Evolutionary conservation across 2,329 filamentous ascomycete genomes (phyloP).

Genomic region (Xylariaceae sp.): DNA sequence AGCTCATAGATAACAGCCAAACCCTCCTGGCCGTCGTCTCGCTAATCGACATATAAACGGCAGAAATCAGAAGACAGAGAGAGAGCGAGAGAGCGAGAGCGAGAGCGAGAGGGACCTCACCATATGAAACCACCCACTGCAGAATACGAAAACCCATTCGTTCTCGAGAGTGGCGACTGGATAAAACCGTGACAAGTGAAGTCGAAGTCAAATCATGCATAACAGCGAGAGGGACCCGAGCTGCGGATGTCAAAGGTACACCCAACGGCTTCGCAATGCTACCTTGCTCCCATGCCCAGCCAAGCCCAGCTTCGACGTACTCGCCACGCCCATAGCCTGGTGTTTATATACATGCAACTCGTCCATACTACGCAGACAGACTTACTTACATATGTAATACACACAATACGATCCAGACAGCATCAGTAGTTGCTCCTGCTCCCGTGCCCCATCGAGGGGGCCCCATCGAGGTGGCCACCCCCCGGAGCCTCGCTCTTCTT

Average conservation of each 20-base stretch:
- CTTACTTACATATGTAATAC: not conserved
- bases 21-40: constrained; percentile 4
- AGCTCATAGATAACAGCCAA: not conserved
- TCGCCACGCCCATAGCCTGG: not conserved
- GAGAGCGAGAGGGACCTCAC: too few relatives aligned
- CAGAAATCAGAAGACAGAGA: not conserved
- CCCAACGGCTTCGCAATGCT: not conserved
- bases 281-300: not conserved
- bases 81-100: too few relatives aligned
- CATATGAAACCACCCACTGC: not conserved
- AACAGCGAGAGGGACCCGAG: not conserved
- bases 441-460: constrained; percentile 15
- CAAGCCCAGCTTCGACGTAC: not conserved
- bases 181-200: not conserved
- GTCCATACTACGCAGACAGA: not conserved
- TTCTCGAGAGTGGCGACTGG: not conserved
- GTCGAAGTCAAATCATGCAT: not conserved
- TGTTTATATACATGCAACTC: not conserved
- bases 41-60: not conserved
- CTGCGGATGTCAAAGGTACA: not conserved
- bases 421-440: constrained; percentile 6
- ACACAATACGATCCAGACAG: constrained; percentile 8
- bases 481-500: constrained; percentile 22
- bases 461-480: not conserved
- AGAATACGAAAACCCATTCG: not conserved